phyloP scores from a whole-genome alignment of 2,329 filamentous ascomycete genomes.

The Aspergillus aculeatus region DNA sequence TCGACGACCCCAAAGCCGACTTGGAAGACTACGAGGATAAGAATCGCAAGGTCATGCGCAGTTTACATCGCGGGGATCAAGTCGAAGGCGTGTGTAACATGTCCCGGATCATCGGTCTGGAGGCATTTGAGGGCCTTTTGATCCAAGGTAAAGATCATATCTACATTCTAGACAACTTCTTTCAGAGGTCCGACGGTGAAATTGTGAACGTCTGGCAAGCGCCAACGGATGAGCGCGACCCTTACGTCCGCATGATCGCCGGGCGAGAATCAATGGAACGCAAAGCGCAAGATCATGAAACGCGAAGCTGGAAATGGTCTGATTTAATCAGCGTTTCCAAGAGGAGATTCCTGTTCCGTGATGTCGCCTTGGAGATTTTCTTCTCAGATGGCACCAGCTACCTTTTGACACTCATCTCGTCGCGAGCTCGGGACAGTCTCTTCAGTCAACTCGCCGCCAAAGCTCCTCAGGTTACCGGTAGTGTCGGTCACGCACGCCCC shows the following conservation, averaged over 20 bases:
- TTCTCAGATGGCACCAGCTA: conserved; percentile 97
- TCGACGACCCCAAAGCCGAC: conserved; percentile 86
- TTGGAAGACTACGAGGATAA: conserved; percentile 92
- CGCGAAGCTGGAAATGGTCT: conserved; percentile 87
- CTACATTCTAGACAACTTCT: conserved; percentile 95
- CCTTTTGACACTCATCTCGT: conserved; percentile 78
- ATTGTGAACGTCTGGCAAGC: conserved; percentile 97
- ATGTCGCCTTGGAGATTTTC: conserved; percentile 95
- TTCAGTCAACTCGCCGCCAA: conserved; percentile 73
- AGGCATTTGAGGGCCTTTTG: conserved; percentile 88
- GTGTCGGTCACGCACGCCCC: conserved; percentile 67
- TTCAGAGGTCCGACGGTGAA: conserved; percentile 90
- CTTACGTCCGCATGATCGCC: conserved; percentile 91
- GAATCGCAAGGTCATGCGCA: conserved; percentile 95
- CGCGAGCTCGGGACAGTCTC: conserved; percentile 72
- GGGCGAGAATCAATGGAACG: conserved; percentile 66
- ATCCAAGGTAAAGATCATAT: conserved; percentile 89
- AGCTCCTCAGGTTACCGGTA: conserved; percentile 74
- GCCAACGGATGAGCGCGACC: conserved; percentile 85
- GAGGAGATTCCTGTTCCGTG: conserved; percentile 87
- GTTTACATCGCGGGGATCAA: conserved; percentile 82
- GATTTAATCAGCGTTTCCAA: conserved; percentile 96
- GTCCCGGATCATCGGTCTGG: conserved; percentile 87
- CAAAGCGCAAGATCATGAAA: conserved; percentile 69
- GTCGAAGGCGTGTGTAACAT: conserved; percentile 95